Evolutionary conservation across 1,139 yeast genomes (phyloP).

Genomic region (Taphrina flavorubra): DNA sequence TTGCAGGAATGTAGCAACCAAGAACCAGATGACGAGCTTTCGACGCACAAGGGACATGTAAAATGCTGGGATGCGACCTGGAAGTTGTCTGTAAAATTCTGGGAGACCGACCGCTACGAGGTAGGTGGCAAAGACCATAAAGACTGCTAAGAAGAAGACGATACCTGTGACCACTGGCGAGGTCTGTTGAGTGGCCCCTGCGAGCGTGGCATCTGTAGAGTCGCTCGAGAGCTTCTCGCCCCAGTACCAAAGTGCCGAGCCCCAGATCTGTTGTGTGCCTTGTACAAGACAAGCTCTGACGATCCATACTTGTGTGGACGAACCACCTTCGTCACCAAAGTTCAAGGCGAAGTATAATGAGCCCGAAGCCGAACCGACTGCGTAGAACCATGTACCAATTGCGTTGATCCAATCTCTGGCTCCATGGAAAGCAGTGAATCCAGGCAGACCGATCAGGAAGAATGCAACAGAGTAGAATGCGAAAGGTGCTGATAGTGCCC

Average conservation of each 20-base stretch:
- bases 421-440: slow-evolving; percentile 29
- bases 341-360: slow-evolving; percentile 43
- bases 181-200: slow-evolving; percentile 40
- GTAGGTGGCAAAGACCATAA: slow-evolving; percentile 22
- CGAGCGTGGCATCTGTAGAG: slow-evolving; percentile 23
- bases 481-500: slow-evolving; percentile 42
- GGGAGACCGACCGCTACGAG: slow-evolving; percentile 41
- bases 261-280: slow-evolving; percentile 43
- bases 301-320: slow-evolving; percentile 40
- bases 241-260: slow-evolving; percentile 44
- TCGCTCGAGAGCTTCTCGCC: slow-evolving; percentile 39
- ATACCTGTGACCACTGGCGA: slow-evolving; percentile 39
- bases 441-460: slow-evolving; percentile 42
- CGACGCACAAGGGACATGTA: slow-evolving; percentile 41
- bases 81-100: slow-evolving; percentile 42
- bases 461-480: slow-evolving; percentile 42
- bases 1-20: slow-evolving; percentile 41
- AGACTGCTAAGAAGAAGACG: slow-evolving; percentile 36
- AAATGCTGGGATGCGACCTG: slow-evolving; percentile 44
- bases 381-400: slow-evolving; percentile 42
- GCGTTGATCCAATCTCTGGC: slow-evolving; percentile 40
- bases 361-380: slow-evolving; percentile 42
- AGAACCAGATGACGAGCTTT: slow-evolving; percentile 42
- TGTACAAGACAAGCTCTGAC: slow-evolving; percentile 43
- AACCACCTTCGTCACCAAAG: slow-evolving; percentile 44